phyloP scores from a whole-genome alignment of 305 asterid genomes.

The Ilex paraguariensis region DNA sequence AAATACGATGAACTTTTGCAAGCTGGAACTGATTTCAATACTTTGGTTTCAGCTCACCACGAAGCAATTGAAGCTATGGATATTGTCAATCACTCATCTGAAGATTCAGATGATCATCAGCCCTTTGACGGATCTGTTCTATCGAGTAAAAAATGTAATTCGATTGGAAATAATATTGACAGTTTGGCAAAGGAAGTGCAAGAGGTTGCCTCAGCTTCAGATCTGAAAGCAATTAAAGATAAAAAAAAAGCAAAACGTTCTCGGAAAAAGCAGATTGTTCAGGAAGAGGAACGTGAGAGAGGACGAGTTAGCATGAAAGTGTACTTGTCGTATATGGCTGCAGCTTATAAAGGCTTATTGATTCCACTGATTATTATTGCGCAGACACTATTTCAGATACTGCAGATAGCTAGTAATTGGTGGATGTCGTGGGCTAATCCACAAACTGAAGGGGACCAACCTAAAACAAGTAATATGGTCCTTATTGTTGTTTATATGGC shows the following conservation, averaged over 20 bases:
- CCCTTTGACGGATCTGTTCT: constrained; percentile 44
- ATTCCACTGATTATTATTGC: constrained; percentile 87
- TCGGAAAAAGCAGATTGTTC: constrained; percentile 90
- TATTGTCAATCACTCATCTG: constrained; percentile 48
- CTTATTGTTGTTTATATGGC: constrained; percentile 91
- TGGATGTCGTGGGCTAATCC: constrained; percentile 99
- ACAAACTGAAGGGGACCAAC: constrained; percentile 73
- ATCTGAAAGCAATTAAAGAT: constrained; percentile 73
- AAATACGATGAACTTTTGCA: constrained; percentile 90
- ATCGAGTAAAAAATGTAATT: constrained; percentile 52
- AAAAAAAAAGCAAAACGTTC: constrained; percentile 87
- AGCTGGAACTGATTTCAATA: constrained; percentile 90
- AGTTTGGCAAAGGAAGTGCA: constrained; percentile 53
- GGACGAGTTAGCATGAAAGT: constrained; percentile 99
- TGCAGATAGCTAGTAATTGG: constrained; percentile 98
- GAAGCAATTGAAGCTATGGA: constrained; percentile 99
- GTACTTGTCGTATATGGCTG: constrained; percentile 84
- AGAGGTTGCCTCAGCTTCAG: constrained; percentile 60
- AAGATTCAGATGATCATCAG: constrained; percentile 52
- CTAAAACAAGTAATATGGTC: constrained; percentile 66
- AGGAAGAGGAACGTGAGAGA: constrained; percentile 96
- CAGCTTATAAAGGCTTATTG: constrained; percentile 90
- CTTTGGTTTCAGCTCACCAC: constrained; percentile 89
- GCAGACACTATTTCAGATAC: constrained; percentile 88
- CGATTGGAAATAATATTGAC: constrained; percentile 46